Percentiles rank a stretch among this genome's conserved stretches.
These are phyloP conservation scores for Colletotrichum sp. DNA, from an alignment of 2,329 filamentous ascomycete species.

Conservation along the genomic window DNA sequence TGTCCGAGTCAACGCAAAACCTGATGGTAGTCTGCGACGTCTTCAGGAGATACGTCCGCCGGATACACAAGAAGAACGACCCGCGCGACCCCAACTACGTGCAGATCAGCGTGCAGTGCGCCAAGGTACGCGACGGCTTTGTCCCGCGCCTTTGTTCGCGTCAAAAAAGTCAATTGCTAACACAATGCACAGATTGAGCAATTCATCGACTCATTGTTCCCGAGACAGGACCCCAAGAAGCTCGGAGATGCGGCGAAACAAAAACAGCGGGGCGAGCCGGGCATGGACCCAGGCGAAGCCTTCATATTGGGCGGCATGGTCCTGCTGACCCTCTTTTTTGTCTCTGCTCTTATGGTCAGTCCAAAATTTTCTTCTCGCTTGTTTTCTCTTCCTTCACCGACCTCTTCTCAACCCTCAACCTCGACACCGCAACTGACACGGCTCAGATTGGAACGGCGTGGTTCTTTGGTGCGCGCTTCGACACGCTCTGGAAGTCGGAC, in stretches of 20 bases:
- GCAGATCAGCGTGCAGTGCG: constrained; percentile 89
- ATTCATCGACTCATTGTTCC: constrained; percentile 94
- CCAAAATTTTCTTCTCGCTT: neutral
- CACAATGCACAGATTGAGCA: constrained; percentile 75
- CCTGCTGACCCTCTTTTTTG: constrained; percentile 69
- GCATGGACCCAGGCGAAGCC: constrained; percentile 62
- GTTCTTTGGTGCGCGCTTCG: constrained; percentile 82
- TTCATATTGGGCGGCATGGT: constrained; percentile 72
- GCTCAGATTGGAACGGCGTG: constrained; percentile 77
- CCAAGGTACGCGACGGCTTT: constrained; percentile 62
- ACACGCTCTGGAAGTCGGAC: constrained; percentile 40
- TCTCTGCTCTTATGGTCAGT: constrained; percentile 80
- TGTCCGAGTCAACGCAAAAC: constrained; percentile 94
- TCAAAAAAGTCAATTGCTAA: constrained; percentile 20
- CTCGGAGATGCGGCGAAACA: constrained; percentile 46
- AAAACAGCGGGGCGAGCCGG: constrained; percentile 43
- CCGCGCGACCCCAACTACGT: constrained; percentile 92
- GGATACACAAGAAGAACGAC: constrained; percentile 93
- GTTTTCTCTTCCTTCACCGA: neutral
- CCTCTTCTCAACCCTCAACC: neutral
- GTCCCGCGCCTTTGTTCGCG: neutral
- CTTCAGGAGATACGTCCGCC: constrained; percentile 78
- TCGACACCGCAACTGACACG: neutral
- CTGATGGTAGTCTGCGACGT: constrained; percentile 79
- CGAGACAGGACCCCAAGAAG: constrained; percentile 75